Evolutionary conservation across 2,329 filamentous ascomycete species (phyloP).

Genomic region (Herpotrichia juniperi): DNA sequence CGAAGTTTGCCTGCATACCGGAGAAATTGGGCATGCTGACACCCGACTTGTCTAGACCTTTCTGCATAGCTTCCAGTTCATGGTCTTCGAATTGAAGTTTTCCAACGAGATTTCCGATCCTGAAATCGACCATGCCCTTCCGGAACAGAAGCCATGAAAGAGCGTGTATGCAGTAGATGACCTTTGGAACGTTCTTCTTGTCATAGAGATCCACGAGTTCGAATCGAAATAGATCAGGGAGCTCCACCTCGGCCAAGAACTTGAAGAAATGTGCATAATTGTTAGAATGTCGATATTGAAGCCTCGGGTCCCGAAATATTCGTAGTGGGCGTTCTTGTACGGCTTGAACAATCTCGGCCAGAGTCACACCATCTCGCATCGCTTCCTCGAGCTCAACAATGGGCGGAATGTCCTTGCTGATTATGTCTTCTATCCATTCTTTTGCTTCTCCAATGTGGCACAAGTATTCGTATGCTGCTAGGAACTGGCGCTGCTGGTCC

Average conservation of each 20-base stretch:
- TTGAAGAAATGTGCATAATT: conserved; percentile 97
- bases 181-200: conserved; percentile 99
- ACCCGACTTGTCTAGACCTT: conserved; percentile 93
- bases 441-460: conserved; percentile 99
- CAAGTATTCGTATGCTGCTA: conserved; percentile 97
- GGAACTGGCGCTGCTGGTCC: conserved; percentile 95
- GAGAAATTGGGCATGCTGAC: conserved; percentile 97
- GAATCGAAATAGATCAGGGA: conserved; percentile 95
- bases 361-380: conserved; percentile 86
- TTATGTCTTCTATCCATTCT: conserved; percentile 96
- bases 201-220: conserved; percentile 98
- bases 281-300: conserved; percentile 96
- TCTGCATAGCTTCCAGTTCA: conserved; percentile 95
- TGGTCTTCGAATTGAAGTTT: conserved; percentile 98
- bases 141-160: conserved; percentile 96
- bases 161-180: conserved; percentile 98
- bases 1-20: conserved; percentile 95
- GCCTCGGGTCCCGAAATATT: conserved; percentile 83
- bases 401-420: conserved; percentile 82
- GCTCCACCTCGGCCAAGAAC: conserved; percentile 86
- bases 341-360: conserved; percentile 91
- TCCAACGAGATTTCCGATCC: conserved; percentile 94
- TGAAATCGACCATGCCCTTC: conserved; percentile 92
- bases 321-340: conserved; percentile 76
- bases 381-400: conserved; percentile 95